Evolutionary conservation across 83 land plant genomes (phyloP).

Genomic region (Thuja plicata): DNA sequence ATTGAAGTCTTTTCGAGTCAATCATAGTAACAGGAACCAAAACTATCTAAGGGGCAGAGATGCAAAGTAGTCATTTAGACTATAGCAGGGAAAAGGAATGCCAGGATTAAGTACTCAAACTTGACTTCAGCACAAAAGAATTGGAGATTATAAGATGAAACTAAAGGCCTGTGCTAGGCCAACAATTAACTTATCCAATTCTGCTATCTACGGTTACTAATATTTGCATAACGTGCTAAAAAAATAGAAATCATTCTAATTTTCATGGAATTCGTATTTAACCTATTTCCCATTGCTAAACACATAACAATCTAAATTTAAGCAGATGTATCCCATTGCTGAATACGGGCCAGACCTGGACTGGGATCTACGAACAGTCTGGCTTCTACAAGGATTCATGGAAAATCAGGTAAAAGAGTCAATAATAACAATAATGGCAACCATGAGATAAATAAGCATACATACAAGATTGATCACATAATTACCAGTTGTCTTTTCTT

Average conservation of each 20-base stretch:
- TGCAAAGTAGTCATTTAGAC: neutral
- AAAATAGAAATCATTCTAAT: neutral
- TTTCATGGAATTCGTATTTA: neutral
- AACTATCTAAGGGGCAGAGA: neutral
- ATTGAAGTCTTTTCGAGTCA: neutral
- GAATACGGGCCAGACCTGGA: too few relatives aligned
- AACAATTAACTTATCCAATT: neutral
- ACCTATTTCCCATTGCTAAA: too few relatives aligned
- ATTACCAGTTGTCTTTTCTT: too few relatives aligned
- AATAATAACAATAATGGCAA: too few relatives aligned
- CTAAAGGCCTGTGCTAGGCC: neutral
- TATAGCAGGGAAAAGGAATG: neutral
- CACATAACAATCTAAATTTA: too few relatives aligned
- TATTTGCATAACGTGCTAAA: neutral
- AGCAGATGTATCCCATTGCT: too few relatives aligned
- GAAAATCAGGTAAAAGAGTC: too few relatives aligned
- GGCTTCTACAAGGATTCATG: too few relatives aligned
- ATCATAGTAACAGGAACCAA: neutral
- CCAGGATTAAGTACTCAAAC: neutral
- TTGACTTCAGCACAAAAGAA: neutral
- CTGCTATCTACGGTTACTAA: neutral
- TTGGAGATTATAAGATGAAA: neutral
- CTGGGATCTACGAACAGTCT: too few relatives aligned
- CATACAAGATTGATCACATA: too few relatives aligned
- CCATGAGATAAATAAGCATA: too few relatives aligned